Evolutionary conservation across 306 rosid species (phyloP), one percentile per base, ranked within the genome.

Genomic region (Prunus kanzakura): DNA sequence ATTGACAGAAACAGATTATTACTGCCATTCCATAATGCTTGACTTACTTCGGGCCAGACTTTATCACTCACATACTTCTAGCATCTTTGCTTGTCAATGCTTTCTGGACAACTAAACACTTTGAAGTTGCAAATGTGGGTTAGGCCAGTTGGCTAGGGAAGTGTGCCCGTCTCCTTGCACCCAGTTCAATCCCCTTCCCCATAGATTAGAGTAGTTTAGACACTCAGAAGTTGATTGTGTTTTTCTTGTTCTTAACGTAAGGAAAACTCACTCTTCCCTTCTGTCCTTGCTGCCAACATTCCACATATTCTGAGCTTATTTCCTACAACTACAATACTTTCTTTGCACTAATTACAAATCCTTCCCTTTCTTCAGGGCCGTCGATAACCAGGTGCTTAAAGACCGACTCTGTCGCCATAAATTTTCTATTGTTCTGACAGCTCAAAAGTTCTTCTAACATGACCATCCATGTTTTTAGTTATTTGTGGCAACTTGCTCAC

Each of bases 401-500:
- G 30, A 41, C 22, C 1, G 16, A 12, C 76, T 20, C 4, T 38
- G 16, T 25, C 2, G 0, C 64, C 4, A 5, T 50, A 71, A 11
- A 4, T 52, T 43, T 51, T 45, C 32, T 69, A 25, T 45, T 25
- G 1, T 6, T 11, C 45, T 41, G n/a, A 32, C 10, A 30, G 63
- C 6, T n/a, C 0, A 22, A 41, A 61, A 47, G 61, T 8, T 25
- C n/a, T 61, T 55, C 38, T 13, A 16, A 56, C 20, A 19, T 43
- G 16, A 20, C 13, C 64, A 8, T 13, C 30, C 38, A 25, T 25
- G 18, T 16, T 74, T 19, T 30, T 61, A 83, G 86, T 51, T 79
- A 3, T 83, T 65, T 58, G 82, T 83, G 8, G 84, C 76, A 15
- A 76, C 81, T 72, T 80, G 84, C 65, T 83, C 84, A 29, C 82